phyloP scores from a whole-genome alignment of 805 yeast genomes.

The Candida oleophila region DNA sequence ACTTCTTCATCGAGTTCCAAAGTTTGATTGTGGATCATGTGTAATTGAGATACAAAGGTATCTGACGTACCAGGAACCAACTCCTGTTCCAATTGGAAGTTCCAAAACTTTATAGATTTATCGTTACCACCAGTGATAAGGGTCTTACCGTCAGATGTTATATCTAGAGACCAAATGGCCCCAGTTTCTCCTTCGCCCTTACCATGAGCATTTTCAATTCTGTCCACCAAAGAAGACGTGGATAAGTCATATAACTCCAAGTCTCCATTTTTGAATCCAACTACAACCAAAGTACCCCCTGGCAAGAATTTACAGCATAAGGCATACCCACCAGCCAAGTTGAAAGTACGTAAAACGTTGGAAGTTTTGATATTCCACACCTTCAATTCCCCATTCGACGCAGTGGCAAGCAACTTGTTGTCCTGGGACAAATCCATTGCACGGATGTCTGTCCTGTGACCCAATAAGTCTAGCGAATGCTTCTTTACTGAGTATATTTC shows the following conservation, averaged over 20 bases:
- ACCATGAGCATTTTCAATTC: conserved; percentile 69
- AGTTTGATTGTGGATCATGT: conserved; percentile 71
- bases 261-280: conserved; percentile 87
- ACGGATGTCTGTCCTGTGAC: conserved; percentile 89
- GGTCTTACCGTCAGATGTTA: conserved; percentile 80
- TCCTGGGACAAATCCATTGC: conserved; percentile 81
- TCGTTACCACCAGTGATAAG: conserved; percentile 94
- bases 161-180: conserved; percentile 88
- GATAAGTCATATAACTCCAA: conserved; percentile 85
- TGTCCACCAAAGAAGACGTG: conserved; percentile 68
- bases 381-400: conserved; percentile 85
- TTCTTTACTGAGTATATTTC: conserved; percentile 46
- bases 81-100: conserved; percentile 65
- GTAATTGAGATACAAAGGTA: conserved; percentile 50
- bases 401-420: conserved; percentile 77
- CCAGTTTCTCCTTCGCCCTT: conserved; percentile 30
- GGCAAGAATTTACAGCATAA: conserved; percentile 80
- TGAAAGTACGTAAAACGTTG: conserved; percentile 78
- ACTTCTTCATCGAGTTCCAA: conserved; percentile 87
- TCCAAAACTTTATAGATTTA: conserved; percentile 88
- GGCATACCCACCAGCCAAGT: conserved; percentile 69
- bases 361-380: conserved; percentile 79
- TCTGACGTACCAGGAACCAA: conserved; percentile 66
- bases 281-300: conserved; percentile 82
- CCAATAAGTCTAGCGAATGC: conserved; percentile 67